Conservation (phyloP, 2,329 filamentous ascomycete genomes). For the Knufia fluminis region DNA sequence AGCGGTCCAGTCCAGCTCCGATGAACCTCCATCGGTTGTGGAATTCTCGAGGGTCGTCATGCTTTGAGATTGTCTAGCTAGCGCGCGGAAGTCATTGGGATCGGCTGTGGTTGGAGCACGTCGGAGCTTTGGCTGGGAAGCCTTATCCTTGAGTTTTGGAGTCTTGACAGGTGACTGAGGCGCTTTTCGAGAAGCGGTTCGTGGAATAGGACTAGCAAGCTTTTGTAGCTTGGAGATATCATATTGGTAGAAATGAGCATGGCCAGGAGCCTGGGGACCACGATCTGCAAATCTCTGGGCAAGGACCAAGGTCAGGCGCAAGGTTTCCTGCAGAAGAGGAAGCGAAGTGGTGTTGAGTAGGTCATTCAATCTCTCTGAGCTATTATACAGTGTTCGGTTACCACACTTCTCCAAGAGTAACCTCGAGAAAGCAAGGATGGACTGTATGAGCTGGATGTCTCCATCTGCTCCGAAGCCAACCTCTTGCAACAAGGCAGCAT, state of each 20-base stretch:
- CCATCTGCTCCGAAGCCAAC: slow-evolving; percentile 64
- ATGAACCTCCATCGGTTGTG: slow-evolving; percentile 25
- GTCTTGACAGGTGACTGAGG: slow-evolving; percentile 43
- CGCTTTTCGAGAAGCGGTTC: slow-evolving; percentile 51
- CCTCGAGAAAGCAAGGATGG: slow-evolving; percentile 74
- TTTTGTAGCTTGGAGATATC: slow-evolving; percentile 71
- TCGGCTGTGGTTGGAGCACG: slow-evolving; percentile 45
- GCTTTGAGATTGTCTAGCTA: slow-evolving; percentile 43
- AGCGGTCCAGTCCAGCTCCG: slow-evolving; percentile 52
- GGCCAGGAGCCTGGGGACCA: slow-evolving; percentile 62
- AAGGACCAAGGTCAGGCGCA: slow-evolving; percentile 74
- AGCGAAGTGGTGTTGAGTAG: slow-evolving; percentile 81
- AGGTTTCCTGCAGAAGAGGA: slow-evolving; percentile 64
- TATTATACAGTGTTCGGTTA: slow-evolving; percentile 91
- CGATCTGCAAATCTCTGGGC: slow-evolving; percentile 72
- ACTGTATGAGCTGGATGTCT: slow-evolving; percentile 70
- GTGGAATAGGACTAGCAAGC: slow-evolving; percentile 72
- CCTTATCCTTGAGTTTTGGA: slow-evolving; percentile 70
- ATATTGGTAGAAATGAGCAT: slow-evolving; percentile 73
- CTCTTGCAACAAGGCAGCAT: slow-evolving; percentile 43
- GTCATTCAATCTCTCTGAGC: slow-evolving; percentile 80
- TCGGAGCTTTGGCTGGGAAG: slow-evolving; percentile 28
- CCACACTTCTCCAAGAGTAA: slow-evolving; percentile 89
- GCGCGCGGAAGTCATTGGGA: slow-evolving; percentile 76
- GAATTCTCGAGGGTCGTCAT: slow-evolving; percentile 29